Evolutionary conservation across 352 stramenopile species (phyloP).

Genomic region (Phytopythium helicoides): DNA sequence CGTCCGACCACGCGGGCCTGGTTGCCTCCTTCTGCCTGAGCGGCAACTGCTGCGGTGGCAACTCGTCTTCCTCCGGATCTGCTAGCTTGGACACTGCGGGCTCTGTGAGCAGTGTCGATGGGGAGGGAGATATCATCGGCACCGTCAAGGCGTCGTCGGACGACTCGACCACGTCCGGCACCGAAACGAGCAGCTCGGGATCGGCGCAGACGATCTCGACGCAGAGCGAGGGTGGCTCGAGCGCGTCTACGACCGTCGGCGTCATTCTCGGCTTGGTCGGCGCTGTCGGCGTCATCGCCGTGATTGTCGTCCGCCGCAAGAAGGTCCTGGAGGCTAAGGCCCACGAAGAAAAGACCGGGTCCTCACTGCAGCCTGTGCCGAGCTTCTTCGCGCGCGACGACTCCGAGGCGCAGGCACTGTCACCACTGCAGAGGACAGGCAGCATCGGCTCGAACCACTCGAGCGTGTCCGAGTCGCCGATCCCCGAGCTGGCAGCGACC

Average conservation of each 20-base stretch:
- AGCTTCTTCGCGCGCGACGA: slow-evolving; percentile 38
- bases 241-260: slow-evolving; percentile 40
- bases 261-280: slow-evolving; percentile 45
- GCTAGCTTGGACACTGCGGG: slow-evolving; percentile 1
- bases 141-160: slow-evolving; percentile 16
- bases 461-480: slow-evolving; percentile 31
- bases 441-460: slow-evolving; percentile 1
- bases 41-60: slow-evolving; percentile 52
- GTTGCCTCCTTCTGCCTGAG: slow-evolving; percentile 58
- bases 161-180: slow-evolving; percentile 6
- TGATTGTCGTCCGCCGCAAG: slow-evolving; percentile 54
- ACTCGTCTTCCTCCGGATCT: slow-evolving; percentile 20
- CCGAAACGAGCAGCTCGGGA: slow-evolving; percentile 10
- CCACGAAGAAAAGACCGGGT: slow-evolving; percentile 33
- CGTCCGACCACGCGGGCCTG: slow-evolving; percentile 67
- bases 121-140: slow-evolving; percentile 22
- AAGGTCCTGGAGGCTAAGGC: slow-evolving; percentile 49
- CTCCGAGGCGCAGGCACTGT: slow-evolving; percentile 19
- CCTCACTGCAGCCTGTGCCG: slow-evolving; percentile 22
- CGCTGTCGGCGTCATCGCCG: slow-evolving; percentile 35
- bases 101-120: slow-evolving; percentile 11
- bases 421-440: slow-evolving; percentile 16
- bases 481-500: slow-evolving; percentile 40
- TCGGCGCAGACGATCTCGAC: slow-evolving; percentile 34
- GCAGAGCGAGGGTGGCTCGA: slow-evolving; percentile 29